phyloP scores from a whole-genome alignment of 1,139 yeast genomes.

The Saccharomycopsis hybrid region DNA sequence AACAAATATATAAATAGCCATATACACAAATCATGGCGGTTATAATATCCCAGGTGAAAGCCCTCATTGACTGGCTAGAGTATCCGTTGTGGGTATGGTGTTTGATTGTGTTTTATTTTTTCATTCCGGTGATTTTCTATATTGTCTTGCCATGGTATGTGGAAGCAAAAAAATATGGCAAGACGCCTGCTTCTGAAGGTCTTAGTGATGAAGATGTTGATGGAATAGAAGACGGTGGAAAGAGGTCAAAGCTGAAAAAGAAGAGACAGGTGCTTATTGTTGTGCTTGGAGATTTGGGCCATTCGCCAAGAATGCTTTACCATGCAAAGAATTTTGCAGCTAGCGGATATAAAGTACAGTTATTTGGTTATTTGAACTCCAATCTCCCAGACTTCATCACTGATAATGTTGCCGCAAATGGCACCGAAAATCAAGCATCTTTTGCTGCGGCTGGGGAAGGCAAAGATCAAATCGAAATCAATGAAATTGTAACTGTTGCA shows the following conservation, averaged over 20 bases:
- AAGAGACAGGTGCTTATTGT: slow-evolving; percentile 60
- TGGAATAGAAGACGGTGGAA: too few relatives aligned
- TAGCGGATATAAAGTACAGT: slow-evolving; percentile 64
- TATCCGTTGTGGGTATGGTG: slow-evolving; percentile 29
- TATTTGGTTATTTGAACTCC: slow-evolving; percentile 78
- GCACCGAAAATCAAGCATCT: too few relatives aligned
- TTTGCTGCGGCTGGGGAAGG: too few relatives aligned
- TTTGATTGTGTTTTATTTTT: slow-evolving; percentile 31
- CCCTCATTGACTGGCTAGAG: slow-evolving; percentile 22
- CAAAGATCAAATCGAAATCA: slow-evolving; percentile 40
- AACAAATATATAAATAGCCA: too few relatives aligned
- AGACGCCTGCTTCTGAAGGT: slow-evolving; percentile 1
- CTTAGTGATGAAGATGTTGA: background rate
- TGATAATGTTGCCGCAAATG: slow-evolving; percentile 33
- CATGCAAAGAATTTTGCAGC: slow-evolving; percentile 71
- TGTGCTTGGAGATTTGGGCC: slow-evolving; percentile 91
- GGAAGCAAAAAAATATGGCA: slow-evolving; percentile 27
- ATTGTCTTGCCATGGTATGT: slow-evolving; percentile 29
- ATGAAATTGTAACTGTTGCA: slow-evolving; percentile 29
- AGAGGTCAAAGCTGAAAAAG: slow-evolving; percentile 6
- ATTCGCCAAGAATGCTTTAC: slow-evolving; percentile 91
- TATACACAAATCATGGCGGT: too few relatives aligned
- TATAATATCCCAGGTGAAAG: background rate
- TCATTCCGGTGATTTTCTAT: slow-evolving; percentile 33
- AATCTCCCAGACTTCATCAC: slow-evolving; percentile 44